phyloP scores from a whole-genome alignment of 1,284 basidiomycete genomes.

The Xerocomus amazonicus region DNA sequence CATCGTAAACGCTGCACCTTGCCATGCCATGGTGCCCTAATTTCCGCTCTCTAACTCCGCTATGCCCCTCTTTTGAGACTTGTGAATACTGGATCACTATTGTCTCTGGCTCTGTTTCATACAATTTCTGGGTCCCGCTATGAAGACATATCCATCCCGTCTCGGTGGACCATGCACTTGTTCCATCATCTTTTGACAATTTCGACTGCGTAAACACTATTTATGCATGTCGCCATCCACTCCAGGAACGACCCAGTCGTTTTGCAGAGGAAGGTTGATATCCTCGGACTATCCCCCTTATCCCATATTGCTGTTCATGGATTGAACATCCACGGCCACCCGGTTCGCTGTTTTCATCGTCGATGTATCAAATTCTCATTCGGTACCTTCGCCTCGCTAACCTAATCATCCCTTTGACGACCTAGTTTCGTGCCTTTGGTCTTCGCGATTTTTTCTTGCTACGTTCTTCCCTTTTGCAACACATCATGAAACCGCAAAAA shows the following conservation, averaged over 20 bases:
- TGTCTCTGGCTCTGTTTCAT: constrained; percentile 27
- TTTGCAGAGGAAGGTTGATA: constrained; percentile 29
- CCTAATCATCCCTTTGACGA: constrained; percentile 35
- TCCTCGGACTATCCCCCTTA: constrained; percentile 32
- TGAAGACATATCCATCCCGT: constrained; percentile 67
- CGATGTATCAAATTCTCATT: constrained; percentile 35
- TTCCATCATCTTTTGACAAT: constrained; percentile 33
- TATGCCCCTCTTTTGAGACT: constrained; percentile 32
- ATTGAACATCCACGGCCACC: constrained; percentile 33
- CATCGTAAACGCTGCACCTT: constrained; percentile 32
- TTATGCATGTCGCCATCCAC: constrained; percentile 29
- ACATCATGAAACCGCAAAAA: constrained; percentile 45
- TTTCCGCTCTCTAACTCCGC: constrained; percentile 35
- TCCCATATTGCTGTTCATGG: constrained; percentile 36
- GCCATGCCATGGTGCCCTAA: constrained; percentile 30
- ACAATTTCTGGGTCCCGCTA: constrained; percentile 34
- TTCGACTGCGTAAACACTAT: constrained; percentile 34
- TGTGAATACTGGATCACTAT: constrained; percentile 37
- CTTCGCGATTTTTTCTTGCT: constrained; percentile 37
- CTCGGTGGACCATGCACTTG: constrained; percentile 34
- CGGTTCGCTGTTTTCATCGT: constrained; percentile 27
- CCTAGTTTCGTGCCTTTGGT: constrained; percentile 25
- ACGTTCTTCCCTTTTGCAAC: constrained; percentile 34
- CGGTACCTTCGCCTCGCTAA: constrained; percentile 34
- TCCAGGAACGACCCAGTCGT: constrained; percentile 22